Evolutionary conservation across 2,329 filamentous ascomycete genomes (phyloP), one percentile per base, ranked within the genome.

Genomic region (Juglanconis sp.): DNA sequence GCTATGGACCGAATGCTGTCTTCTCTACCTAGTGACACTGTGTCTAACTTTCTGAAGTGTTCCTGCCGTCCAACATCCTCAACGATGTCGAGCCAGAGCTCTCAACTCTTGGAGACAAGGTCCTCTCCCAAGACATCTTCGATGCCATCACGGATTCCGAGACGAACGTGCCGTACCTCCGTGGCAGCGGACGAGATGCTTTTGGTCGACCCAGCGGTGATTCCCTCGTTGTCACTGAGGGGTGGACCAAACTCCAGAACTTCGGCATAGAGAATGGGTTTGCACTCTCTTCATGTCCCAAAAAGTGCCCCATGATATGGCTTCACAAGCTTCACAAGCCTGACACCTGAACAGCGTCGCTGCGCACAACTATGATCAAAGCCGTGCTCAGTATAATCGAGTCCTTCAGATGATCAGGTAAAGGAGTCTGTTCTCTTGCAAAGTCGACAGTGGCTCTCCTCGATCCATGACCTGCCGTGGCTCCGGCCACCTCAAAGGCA

Each of bases 71-170:
- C 3, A 62, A 73, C 1, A 63, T 83, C 5, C 68, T 74, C 15
- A 68, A 69, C 1, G 65, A 75, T 38, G 74, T 79, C 40, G 71
- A 73, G 53, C 71, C 74, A 2, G 80, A 82, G 59, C 72, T 84
- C 11, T 71, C 75, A 7, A 67, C 72, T 8, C 76, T 87, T 35
- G 83, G 79, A 48, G 71, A 79, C 17, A 76, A 82, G 34, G 81
- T 86, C 9, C 71, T 89, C 31, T 78, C 80, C 0, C 77, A 80
- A 24, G 69, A 78, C 50, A 73, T 87, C n/a, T 80, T 89, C 49
- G 70, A 78, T 63, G 84, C 79, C 73, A 71, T 88, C 17, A 81
- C 82, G 0, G 85, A 91, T 68, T 83, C 88, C 0, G 88, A 91
- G 70, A 79, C 76, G 47, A 87, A 89, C 64, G 80, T 83, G 49